Evolutionary conservation across 441 rosid genomes (phyloP).

Genomic region (Adansonia gregorii): DNA sequence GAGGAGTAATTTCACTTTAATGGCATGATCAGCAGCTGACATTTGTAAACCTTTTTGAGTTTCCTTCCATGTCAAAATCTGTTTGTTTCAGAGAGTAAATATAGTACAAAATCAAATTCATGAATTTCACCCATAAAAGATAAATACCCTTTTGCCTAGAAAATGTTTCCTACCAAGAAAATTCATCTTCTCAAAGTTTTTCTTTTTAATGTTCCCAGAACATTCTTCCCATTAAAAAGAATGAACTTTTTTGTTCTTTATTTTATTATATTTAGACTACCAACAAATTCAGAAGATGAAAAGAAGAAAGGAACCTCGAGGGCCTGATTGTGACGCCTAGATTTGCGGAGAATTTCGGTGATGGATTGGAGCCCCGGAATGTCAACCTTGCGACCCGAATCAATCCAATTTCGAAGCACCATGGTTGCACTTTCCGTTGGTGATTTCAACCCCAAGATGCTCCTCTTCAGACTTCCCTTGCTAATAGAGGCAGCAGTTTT

Average conservation of each 20-base stretch:
- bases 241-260: neutral
- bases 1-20: conserved; percentile 49
- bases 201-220: no score
- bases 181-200: neutral
- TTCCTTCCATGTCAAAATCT: conserved; percentile 64
- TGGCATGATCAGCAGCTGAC: conserved; percentile 40
- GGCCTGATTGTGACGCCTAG: conserved; percentile 51
- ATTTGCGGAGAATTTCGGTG: conserved; percentile 40
- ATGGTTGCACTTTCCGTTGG: conserved; percentile 33
- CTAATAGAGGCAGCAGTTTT: neutral
- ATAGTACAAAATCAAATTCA: neutral
- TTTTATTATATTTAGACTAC: neutral
- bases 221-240: neutral
- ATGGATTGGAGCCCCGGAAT: conserved; percentile 48
- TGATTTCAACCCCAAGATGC: conserved; percentile 42
- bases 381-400: conserved; percentile 45
- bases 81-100: conserved; percentile 5
- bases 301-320: conserved; percentile 47
- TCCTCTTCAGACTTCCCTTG: conserved; percentile 33
- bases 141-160: neutral
- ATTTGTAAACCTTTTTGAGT: conserved; percentile 36
- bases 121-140: neutral
- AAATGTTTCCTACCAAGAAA: neutral
- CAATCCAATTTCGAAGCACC: conserved; percentile 45
- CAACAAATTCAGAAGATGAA: neutral